Base-by-base conservation (phyloP, 2,329 filamentous ascomycete species). In the Botrytis elliptica region DNA sequence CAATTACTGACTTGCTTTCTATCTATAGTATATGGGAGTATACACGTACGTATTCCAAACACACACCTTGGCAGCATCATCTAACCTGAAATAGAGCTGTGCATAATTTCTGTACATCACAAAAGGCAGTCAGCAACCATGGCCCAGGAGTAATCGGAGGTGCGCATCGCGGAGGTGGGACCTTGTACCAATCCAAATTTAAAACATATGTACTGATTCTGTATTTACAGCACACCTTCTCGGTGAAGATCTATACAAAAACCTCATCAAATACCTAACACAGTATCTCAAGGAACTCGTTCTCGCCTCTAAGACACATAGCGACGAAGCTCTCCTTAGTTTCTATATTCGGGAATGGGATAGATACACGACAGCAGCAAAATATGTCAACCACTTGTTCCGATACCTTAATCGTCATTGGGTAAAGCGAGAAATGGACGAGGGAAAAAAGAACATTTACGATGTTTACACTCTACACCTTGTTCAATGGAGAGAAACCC, bases 341-440 rank as follows among this genome's bases (percentile, higher is more conserved):
- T 98, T 95, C 83, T 99, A 99, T 83, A 99, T 98, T 82, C 90
- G 92, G 81, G 95, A 99, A 86, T 99, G 96, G 96, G 91, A 92
- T 77, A 90, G 96, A 75, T 99, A 98, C 84, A 99, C 96, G 2
- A 93, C 93, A 22, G 95, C 96, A 1, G 96, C 95, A 74, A 97
- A 97, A 83, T 99, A 97, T 84, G 96, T 98, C 82, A 97, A 99
- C 83, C 95, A 99, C 82, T 86, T 99, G 12, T 99, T 99, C 86
- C 88, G 92, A 71, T 99, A 99, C 81, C 89, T 99, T 40, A 99
- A 99, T 81, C 90, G 96, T 44, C 96, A 99, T 84, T 99, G 97
- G 96, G 96, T 99, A 2, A 99, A 98, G 87, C 89, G 96, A 44
- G 96, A 99, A 84, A 97, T 99, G 84, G 96, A 99, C 76, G 96